phyloP scores from a whole-genome alignment of 2,329 filamentous ascomycete genomes.

The Ophiocordyceps camponoti-leonardi region DNA sequence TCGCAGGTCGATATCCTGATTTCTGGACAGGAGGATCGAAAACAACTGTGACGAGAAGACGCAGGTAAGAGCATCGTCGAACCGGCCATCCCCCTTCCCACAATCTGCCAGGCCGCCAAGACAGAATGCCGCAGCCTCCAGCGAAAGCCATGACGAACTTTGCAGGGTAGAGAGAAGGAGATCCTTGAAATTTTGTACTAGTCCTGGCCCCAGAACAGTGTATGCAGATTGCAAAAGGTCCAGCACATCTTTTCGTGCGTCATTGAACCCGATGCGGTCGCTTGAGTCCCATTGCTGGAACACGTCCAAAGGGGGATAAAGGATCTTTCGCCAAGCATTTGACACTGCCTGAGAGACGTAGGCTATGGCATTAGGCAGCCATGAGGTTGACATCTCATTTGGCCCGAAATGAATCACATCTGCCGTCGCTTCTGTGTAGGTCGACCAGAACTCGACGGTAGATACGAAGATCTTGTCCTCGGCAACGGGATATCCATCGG shows the following conservation, averaged over 20 bases:
- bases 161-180: slow-evolving; percentile 32
- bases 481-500: slow-evolving; percentile 47
- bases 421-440: slow-evolving; percentile 52
- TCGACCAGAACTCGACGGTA: slow-evolving; percentile 67
- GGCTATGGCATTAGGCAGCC: slow-evolving; percentile 39
- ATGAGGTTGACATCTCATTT: slow-evolving; percentile 24
- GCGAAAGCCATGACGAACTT: slow-evolving; percentile 34
- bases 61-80: slow-evolving; percentile 39
- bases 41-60: slow-evolving; percentile 47
- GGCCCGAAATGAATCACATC: slow-evolving; percentile 36
- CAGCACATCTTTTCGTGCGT: slow-evolving; percentile 62
- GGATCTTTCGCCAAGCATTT: slow-evolving; percentile 50
- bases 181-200: slow-evolving; percentile 40
- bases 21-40: slow-evolving; percentile 30
- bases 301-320: slow-evolving; percentile 41
- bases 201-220: slow-evolving; percentile 35
- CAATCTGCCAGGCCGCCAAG: slow-evolving; percentile 52
- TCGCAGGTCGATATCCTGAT: slow-evolving; percentile 38
- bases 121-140: slow-evolving; percentile 46
- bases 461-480: slow-evolving; percentile 63
- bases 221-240: slow-evolving; percentile 62
- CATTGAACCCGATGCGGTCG: slow-evolving; percentile 48
- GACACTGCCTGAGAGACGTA: slow-evolving; percentile 48
- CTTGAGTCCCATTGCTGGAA: slow-evolving; percentile 53
- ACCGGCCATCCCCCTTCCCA: slow-evolving; percentile 35